Evolutionary conservation across 768 basidiomycete species (phyloP), one percentile per base, ranked within the genome.

Genomic region (Amanita molliuscula): DNA sequence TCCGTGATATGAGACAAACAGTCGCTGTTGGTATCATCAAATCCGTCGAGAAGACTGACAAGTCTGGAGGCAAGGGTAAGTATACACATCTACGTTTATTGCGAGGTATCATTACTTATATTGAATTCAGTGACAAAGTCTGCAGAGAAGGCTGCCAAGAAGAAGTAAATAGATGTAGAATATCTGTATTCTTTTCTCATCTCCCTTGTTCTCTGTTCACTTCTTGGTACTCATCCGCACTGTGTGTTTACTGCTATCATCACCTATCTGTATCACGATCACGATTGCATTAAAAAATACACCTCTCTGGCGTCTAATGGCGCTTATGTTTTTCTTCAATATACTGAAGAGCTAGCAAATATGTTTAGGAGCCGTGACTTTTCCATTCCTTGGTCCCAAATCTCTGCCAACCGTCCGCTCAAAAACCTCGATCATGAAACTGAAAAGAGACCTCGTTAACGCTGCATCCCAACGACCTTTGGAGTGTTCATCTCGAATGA

Each of bases 1-100:
- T 96, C 69, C 93, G 93, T 84, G 93, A 96, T 79, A 96, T 97
- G 94, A 87, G 94, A 70, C 94, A 97, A 76, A 96, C 95, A 56
- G 95, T 99, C 56, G 93, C 93, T 58, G 93, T 96, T 62, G 93
- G 93, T 72, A 88, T 97, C 76, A 96, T 98, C 81, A 97, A 97
- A 78, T 81, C 82, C 54, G 93, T 96, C 56, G 93, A 96, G 48
- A 95, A 94, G 83, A 79, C 90, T 58, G 92, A 94, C 52, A 93
- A 90, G 71, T 21, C 23, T 26, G 75, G 79, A 61, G 92, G 93
- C 61, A 95, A 95, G 81, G 81, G 84, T 84, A 60, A 65, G 74
- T 68, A 13, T 2, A 18, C 48, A 25, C 20, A n/a, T 31, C 13
- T 31, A 31, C 33, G 16, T 8, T 15, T 16, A 5, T 35, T 10